phyloP scores from a whole-genome alignment of 2,329 filamentous ascomycete species.

The Colletotrichum sp. region DNA sequence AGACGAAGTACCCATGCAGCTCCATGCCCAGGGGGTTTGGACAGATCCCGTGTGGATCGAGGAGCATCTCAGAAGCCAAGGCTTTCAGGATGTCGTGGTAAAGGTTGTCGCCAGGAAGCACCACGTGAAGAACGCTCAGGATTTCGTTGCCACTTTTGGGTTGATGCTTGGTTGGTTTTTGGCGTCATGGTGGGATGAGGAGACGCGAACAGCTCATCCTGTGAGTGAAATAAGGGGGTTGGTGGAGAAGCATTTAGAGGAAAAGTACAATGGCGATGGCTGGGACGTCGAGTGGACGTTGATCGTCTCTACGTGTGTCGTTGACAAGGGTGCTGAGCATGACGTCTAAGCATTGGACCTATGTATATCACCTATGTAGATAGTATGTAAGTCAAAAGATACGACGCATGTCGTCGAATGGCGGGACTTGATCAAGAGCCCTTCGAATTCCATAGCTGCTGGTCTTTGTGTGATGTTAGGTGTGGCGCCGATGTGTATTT shows the following conservation, averaged over 20 bases:
- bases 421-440: no score
- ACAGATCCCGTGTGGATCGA: conserved; percentile 43
- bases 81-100: neutral
- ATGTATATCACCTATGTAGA: neutral
- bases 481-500: no score
- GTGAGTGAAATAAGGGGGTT: neutral
- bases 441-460: no score
- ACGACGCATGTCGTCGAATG: no score
- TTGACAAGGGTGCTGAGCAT: neutral
- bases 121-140: neutral
- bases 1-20: conserved; percentile 38
- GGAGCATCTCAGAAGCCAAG: neutral
- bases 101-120: neutral
- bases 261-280: neutral
- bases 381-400: no score
- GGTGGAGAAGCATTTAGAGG: neutral
- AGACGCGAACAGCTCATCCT: neutral
- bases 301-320: neutral
- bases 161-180: neutral
- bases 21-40: conserved; percentile 45
- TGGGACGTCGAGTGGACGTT: neutral
- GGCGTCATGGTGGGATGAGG: neutral
- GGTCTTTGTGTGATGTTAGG: no score
- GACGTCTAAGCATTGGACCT: neutral
- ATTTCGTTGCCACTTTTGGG: neutral